Evolutionary conservation across 306 rosid species (phyloP), one percentile per base, ranked within the genome.

Genomic region (Cicer bijugum): DNA sequence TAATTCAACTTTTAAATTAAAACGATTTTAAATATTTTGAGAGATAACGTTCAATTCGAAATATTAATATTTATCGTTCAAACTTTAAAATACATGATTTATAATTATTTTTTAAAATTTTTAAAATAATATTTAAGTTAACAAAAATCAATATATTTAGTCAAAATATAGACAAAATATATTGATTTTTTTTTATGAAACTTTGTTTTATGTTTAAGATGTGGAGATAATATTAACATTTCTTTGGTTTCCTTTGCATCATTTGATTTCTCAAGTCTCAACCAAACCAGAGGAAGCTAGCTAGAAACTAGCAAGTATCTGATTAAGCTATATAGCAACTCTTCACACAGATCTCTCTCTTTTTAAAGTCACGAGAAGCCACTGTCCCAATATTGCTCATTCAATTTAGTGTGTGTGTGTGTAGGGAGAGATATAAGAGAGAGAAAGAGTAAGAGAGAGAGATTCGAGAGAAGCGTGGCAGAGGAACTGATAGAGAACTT

Each of bases 401-500:
- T 88, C 84, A 84, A 78, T 81, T 86, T 74, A 39, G 55, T 78
- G 79, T 52, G 78, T 35, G 40, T 7, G 28, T 52, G 23, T 1
- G 16, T 2, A 64, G 52, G 72, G 74, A 40, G 68, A 14, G 72
- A 75, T 9, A 64, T 39, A 78, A 75, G 81, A 77, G 69, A 40
- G 81, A 43, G 84, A 72, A 45, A 56, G 28, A 1, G 28, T 4
- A 35, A 67, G 82, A 64, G 81, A 71, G 46, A 39, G 83, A 47
- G 86, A 66, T 33, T 59, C 65, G 62, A 63, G 75, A 75, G 82
- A 76, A 46, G 83, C 47, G 89, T 90, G 97, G 94, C 98, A 92
- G 96, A 90, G 52, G 82, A 91, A 94, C 99, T 89, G 97, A 94
- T 91, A 88, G 99, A 89, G 90, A 91, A 91, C 95, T 91, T 91